Evolutionary conservation across 192 early-diverging fungal species (phyloP).

Genomic region (Diversispora eburnea): DNA sequence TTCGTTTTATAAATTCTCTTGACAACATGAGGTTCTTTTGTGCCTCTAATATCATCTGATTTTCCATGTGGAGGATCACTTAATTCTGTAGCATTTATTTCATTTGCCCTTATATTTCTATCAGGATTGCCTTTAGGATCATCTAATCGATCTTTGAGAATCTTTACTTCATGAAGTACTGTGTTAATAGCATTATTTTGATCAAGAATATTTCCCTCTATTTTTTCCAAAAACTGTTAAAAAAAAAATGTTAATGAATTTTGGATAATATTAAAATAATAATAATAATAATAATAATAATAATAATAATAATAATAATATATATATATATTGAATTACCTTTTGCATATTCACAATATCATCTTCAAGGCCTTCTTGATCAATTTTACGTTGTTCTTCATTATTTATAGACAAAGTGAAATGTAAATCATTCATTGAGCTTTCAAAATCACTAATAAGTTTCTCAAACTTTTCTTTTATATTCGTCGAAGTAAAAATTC

Average conservation of each 20-base stretch:
- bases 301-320: background rate
- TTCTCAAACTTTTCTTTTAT: background rate
- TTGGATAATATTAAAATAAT: background rate
- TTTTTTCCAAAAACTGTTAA: background rate
- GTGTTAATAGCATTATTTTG: background rate
- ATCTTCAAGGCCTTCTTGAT: background rate
- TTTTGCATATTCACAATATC: constrained; percentile 1
- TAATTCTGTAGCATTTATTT: background rate
- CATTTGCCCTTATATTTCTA: background rate
- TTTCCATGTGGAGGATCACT: background rate
- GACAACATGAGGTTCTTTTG: background rate
- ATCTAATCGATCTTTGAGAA: background rate
- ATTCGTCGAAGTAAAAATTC: background rate
- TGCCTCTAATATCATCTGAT: background rate
- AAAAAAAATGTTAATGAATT: background rate
- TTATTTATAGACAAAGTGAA: constrained; percentile 6
- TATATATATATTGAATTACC: background rate
- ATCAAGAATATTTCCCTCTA: background rate
- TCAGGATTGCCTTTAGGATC: background rate
- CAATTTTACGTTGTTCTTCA: constrained; percentile 12
- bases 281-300: background rate
- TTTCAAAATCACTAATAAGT: constrained; percentile 13
- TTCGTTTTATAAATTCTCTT: background rate
- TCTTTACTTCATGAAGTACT: background rate
- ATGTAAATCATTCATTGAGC: background rate